phyloP scores from a whole-genome alignment of 1,139 yeast species.

The Geotrichum carabidarum region DNA sequence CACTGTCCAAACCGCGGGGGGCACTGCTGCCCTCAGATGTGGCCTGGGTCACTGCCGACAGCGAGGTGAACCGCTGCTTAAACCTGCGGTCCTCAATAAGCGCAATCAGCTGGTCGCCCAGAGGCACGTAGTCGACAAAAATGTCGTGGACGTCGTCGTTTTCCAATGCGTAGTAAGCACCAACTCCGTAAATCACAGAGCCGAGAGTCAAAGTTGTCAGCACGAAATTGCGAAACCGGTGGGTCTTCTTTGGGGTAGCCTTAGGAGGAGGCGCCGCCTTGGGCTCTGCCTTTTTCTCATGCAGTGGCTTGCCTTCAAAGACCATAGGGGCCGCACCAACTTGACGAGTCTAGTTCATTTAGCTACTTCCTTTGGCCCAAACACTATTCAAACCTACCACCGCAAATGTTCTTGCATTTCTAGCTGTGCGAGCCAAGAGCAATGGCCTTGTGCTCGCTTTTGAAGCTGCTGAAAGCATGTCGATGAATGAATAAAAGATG shows the following conservation, averaged over 20 bases:
- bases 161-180: conserved; percentile 37
- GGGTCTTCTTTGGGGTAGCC: conserved; percentile 25
- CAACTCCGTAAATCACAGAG: conserved; percentile 36
- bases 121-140: conserved; percentile 58
- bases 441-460: conserved; percentile 4
- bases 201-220: conserved; percentile 29
- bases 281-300: neutral
- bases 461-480: conserved; percentile 12
- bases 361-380: no score
- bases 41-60: conserved; percentile 20
- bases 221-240: conserved; percentile 34
- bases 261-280: neutral
- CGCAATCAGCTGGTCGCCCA: conserved; percentile 51
- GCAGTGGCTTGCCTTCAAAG: conserved; percentile 15
- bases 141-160: conserved; percentile 41
- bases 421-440: neutral
- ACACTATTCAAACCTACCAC: neutral
- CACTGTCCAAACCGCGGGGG: conserved; percentile 25
- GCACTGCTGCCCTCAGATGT: conserved; percentile 7
- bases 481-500: neutral
- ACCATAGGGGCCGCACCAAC: conserved; percentile 15
- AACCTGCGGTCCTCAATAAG: conserved; percentile 45
- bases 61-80: conserved; percentile 29
- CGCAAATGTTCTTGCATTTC: neutral
- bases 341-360: neutral